Percentiles rank a stretch among this genome's conserved stretches.
Evolutionary conservation across 2,329 filamentous ascomycete species (phyloP).

Genomic region (Apiospora saccharicola): DNA sequence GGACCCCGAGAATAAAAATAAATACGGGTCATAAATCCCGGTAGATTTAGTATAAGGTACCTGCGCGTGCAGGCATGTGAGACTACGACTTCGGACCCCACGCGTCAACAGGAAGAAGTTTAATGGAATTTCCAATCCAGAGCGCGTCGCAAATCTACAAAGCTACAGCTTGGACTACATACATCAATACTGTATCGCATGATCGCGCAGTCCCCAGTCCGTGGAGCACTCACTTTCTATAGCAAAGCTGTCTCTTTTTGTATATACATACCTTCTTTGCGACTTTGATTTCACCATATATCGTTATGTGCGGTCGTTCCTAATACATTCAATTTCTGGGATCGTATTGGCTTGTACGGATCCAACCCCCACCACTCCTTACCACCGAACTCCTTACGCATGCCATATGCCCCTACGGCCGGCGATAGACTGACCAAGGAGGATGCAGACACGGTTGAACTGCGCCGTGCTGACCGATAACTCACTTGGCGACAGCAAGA

Average conservation of each 20-base stretch:
- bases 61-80: background rate
- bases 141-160: conserved; percentile 15
- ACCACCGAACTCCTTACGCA: background rate
- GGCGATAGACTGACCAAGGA: background rate
- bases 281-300: background rate
- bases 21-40: background rate
- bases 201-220: background rate
- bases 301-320: background rate
- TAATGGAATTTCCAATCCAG: conserved; percentile 13
- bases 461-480: background rate
- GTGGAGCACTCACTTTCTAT: background rate
- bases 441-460: background rate
- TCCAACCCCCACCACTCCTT: background rate
- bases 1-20: conserved; percentile 5
- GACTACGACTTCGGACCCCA: conserved; percentile 8
- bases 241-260: background rate
- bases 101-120: background rate
- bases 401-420: background rate
- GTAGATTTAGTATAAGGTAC: background rate
- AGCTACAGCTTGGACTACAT: background rate
- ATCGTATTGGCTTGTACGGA: background rate
- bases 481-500: background rate
- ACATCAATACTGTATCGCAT: conserved; percentile 12
- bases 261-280: background rate
- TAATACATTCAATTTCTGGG: background rate